A percentile compares a stretch with the other conserved stretches of the same genome.
Conservation (phyloP, 371 early-diverging fungal genomes). For the Batkoa obscura region DNA sequence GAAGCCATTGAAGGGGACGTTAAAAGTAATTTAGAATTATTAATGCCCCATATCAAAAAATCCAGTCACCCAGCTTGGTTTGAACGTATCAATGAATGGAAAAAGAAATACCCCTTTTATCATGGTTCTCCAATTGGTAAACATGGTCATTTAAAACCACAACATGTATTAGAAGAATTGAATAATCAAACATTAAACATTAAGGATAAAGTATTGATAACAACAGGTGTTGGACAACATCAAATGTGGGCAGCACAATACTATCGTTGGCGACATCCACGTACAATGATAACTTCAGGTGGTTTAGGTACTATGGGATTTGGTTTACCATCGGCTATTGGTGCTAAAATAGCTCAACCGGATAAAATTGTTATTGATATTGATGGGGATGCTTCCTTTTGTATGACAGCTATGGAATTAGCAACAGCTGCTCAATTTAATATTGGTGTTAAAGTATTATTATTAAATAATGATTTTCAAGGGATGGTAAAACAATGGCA, state of each 20-base stretch:
- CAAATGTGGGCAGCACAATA: slow-evolving; percentile 94
- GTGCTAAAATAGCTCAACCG: slow-evolving; percentile 85
- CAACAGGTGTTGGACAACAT: slow-evolving; percentile 96
- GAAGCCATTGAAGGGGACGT: slow-evolving; percentile 90
- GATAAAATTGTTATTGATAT: slow-evolving; percentile 88
- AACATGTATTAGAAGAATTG: slow-evolving; percentile 80
- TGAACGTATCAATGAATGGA: slow-evolving; percentile 59
- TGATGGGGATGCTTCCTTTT: slow-evolving; percentile 93
- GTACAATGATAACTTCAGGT: slow-evolving; percentile 78
- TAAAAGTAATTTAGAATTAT: slow-evolving; percentile 48
- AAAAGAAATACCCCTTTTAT: slow-evolving; percentile 74
- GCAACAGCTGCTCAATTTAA: slow-evolving; percentile 90
- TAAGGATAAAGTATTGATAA: slow-evolving; percentile 82
- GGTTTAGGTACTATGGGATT: slow-evolving; percentile 97
- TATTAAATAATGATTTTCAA: slow-evolving; percentile 95
- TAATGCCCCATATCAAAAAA: slow-evolving; percentile 57
- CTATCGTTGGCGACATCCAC: slow-evolving; percentile 75
- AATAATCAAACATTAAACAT: slow-evolving; percentile 54
- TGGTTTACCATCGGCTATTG: slow-evolving; percentile 87
- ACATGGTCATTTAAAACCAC: slow-evolving; percentile 51
- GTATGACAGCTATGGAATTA: slow-evolving; percentile 95
- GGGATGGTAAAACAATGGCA: slow-evolving; percentile 99
- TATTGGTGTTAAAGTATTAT: slow-evolving; percentile 85
- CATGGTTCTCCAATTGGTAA: slow-evolving; percentile 20
- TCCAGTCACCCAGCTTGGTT: slow-evolving; percentile 67